Evolutionary conservation across 306 rosid genomes (phyloP), one percentile per base, ranked within the genome.

Genomic region (Vigna trinervia): DNA sequence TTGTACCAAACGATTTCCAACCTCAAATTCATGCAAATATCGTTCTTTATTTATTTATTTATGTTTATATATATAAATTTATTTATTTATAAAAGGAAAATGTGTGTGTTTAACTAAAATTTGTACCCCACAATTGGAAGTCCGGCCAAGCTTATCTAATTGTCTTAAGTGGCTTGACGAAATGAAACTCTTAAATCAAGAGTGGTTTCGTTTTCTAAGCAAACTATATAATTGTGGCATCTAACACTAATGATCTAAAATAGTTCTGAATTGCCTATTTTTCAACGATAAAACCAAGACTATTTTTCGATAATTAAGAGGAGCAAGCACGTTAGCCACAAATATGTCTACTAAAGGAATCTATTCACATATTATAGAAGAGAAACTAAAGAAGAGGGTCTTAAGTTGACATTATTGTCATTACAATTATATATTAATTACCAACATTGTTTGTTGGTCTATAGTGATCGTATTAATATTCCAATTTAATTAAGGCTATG

Each of bases 241-340:
- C 63, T 54, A 39, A 69, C 45, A 69, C 45, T 41, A 30, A 67
- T 64, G 53, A 68, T 64, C 15, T 32, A 80, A 76, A 62, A 34
- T 67, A 71, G n/a, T 17, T 50, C 62, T 71, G 69, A 76, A 65
- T 56, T 8, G 48, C 62, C 72, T 77, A 50, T 50, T 70, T 70
- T 79, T 58, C 67, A 70, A 80, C 62, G 61, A 75, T 65, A 62
- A 80, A 80, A 32, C 39, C 10, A 0, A 57, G 39, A 22, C 54
- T 64, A 22, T 64, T 34, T 76, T 69, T 26, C 7, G n/a, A 12
- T 56, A 70, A 46, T 80, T 73, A 76, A 64, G 73, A 57, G 76
- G 79, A 76, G 71, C 73, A 76, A 71, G 69, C 84, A 77, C 80
- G 80, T 77, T 80, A 72, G 75, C 54, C 78, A 79, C 69, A 61